Conservation (phyloP, 768 basidiomycete genomes). For the Clitopilus hobsonii region DNA sequence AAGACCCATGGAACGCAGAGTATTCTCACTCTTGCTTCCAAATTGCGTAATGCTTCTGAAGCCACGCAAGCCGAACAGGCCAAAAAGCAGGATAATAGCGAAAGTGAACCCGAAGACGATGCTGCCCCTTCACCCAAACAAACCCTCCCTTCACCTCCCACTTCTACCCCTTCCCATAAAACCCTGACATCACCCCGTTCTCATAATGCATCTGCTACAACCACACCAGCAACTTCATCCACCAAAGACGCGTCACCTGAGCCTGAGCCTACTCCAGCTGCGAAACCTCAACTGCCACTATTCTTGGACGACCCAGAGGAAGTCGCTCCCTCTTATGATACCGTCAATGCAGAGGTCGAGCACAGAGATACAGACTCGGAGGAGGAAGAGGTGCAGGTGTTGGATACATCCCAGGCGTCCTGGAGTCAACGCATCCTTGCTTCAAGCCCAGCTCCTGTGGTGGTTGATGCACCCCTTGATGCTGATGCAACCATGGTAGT, state of each 20-base stretch:
- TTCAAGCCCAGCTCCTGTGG: no score
- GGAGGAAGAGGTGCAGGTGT: conserved; percentile 3
- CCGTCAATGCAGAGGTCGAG: background rate
- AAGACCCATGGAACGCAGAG: conserved; percentile 17
- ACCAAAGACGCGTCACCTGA: background rate
- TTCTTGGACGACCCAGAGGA: background rate
- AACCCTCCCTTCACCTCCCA: background rate
- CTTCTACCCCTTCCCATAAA: background rate
- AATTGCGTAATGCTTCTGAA: background rate
- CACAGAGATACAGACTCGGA: background rate
- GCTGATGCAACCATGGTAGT: background rate
- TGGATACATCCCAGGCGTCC: background rate
- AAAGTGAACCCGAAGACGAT: no score
- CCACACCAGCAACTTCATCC: background rate
- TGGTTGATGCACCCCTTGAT: background rate
- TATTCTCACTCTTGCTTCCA: conserved; percentile 10
- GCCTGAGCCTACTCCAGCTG: background rate
- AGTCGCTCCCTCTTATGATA: background rate
- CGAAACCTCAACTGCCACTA: background rate
- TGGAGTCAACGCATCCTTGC: background rate
- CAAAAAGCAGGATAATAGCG: background rate
- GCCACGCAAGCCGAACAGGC: background rate
- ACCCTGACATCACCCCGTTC: background rate
- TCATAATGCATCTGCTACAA: background rate
- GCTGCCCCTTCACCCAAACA: background rate